phyloP scores from a whole-genome alignment of 2,329 filamentous ascomycete species.

The Fusarium gaditjirri region DNA sequence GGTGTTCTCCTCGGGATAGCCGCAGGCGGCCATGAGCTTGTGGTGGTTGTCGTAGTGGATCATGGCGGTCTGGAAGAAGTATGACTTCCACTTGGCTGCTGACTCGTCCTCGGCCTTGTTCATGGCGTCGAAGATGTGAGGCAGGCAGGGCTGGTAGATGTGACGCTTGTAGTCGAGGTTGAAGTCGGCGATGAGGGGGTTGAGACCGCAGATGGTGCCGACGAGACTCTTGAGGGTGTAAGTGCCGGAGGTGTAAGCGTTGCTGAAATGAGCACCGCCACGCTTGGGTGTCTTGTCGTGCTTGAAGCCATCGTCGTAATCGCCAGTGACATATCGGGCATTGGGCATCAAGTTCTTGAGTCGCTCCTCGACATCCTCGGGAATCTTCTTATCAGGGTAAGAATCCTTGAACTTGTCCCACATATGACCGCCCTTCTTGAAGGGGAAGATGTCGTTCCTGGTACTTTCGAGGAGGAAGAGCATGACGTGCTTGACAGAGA shows the following conservation, averaged over 20 bases:
- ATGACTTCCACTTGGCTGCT: slow-evolving; percentile 46
- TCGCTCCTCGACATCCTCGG: slow-evolving; percentile 43
- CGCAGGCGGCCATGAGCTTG: slow-evolving; percentile 46
- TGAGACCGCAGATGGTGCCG: slow-evolving; percentile 55
- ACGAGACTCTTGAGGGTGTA: slow-evolving; percentile 57
- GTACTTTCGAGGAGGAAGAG: slow-evolving; percentile 57
- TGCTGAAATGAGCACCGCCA: slow-evolving; percentile 55
- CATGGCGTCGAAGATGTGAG: slow-evolving; percentile 52
- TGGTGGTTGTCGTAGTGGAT: slow-evolving; percentile 50
- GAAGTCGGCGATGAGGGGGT: slow-evolving; percentile 54
- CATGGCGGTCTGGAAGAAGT: slow-evolving; percentile 49
- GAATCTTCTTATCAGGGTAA: slow-evolving; percentile 47
- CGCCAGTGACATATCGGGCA: slow-evolving; percentile 50
- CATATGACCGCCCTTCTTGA: slow-evolving; percentile 54
- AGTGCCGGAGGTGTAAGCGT: slow-evolving; percentile 54
- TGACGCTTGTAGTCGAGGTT: slow-evolving; percentile 55
- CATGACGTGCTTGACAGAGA: slow-evolving; percentile 56
- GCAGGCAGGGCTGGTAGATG: slow-evolving; percentile 57
- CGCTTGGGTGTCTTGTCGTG: slow-evolving; percentile 38
- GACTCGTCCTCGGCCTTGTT: slow-evolving; percentile 40
- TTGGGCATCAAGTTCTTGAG: slow-evolving; percentile 46
- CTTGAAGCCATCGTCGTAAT: slow-evolving; percentile 50
- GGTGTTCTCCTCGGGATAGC: slow-evolving; percentile 44
- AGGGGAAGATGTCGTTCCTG: slow-evolving; percentile 57
- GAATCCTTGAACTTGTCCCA: slow-evolving; percentile 49